These are phyloP conservation scores for Xylariaceae sp. DNA, from an alignment of 2,329 filamentous ascomycete genomes.

Conservation along the genomic window DNA sequence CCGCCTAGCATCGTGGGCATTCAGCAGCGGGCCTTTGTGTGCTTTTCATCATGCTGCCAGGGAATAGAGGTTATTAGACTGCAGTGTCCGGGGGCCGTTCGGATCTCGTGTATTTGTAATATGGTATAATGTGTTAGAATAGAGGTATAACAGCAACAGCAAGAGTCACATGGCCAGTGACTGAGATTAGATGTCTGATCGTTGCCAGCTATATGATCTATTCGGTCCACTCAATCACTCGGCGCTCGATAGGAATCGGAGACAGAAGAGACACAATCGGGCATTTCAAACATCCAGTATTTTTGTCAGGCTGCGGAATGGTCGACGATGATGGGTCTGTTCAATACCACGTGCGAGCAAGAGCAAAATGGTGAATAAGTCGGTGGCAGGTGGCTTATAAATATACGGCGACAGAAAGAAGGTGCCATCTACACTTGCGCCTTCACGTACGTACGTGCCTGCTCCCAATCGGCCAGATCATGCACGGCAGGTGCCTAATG, in stretches of 20 bases:
- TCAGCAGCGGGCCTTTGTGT: neutral
- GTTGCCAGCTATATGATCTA: neutral
- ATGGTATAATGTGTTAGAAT: constrained; percentile 11
- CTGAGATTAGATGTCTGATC: neutral
- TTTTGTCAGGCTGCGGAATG: neutral
- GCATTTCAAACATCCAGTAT: neutral
- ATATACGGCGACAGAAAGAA: too few species aligned
- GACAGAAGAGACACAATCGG: neutral
- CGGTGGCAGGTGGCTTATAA: too few species aligned
- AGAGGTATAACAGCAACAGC: neutral
- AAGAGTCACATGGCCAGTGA: neutral
- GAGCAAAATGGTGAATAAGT: neutral
- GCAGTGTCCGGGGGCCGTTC: constrained; percentile 1
- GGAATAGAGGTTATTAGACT: neutral
- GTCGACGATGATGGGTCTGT: neutral
- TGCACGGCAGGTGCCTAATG: neutral
- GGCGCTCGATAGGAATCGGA: neutral
- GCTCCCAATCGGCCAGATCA: too few species aligned
- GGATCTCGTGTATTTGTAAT: constrained; percentile 22
- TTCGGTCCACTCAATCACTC: neutral
- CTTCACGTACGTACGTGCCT: too few species aligned
- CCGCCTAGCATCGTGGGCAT: neutral
- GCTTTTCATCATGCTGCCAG: neutral
- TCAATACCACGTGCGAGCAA: neutral
- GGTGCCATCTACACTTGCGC: too few species aligned